Base-by-base conservation (phyloP, 2,329 filamentous ascomycete species). In the Cyphellophora europaea region DNA sequence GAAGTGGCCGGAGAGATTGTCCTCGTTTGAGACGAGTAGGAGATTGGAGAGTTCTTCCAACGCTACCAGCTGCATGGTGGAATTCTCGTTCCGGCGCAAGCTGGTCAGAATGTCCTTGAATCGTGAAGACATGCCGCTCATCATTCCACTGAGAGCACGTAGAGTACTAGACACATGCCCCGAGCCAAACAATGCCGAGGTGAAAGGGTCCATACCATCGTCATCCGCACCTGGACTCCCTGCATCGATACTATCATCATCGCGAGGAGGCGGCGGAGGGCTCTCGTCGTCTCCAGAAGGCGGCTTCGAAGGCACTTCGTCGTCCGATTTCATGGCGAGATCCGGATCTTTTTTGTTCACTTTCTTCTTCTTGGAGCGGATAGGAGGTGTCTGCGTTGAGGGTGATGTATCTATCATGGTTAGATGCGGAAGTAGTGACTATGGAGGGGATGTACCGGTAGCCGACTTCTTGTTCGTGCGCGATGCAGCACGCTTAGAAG, bases 1-100 rank as follows among this genome's bases (percentile, higher is more conserved):
- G 57, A 98, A 96, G 53, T 95, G 86, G 4, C 91, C 91, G 2
- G 89, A 85, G 8, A 98, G 71, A 47, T 93, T 95, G 55, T 98
- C 91, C 61, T 98, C 91, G 48, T 91, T 96, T 8, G 89, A 94
- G 23, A 98, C 84, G 18, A 98, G 69, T 4, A 98, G 67, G 35
- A 96, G 79, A 58, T 98, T 88, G 0, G 89, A 94, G 5, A 98
- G 69, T 49, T 96, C 89, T 58, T 93, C 85, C 18, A 98, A 66
- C 17, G 89, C 91, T 52, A 95, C 87, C 47, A 94, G 69, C 63
- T 98, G 93, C 25, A 91, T 65, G 0, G 87, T 88, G 5, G 80
- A 75, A 45, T 95, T 86, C 30, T 89, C 84, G 54, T 88, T 89
- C 50, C 83, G 78, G 45, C 81, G 79, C 38, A 98, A 65, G 49